Evolutionary conservation across 257 asterid species (phyloP), one percentile per base, ranked within the genome.

Genomic region (Solanum ossicruentum): DNA sequence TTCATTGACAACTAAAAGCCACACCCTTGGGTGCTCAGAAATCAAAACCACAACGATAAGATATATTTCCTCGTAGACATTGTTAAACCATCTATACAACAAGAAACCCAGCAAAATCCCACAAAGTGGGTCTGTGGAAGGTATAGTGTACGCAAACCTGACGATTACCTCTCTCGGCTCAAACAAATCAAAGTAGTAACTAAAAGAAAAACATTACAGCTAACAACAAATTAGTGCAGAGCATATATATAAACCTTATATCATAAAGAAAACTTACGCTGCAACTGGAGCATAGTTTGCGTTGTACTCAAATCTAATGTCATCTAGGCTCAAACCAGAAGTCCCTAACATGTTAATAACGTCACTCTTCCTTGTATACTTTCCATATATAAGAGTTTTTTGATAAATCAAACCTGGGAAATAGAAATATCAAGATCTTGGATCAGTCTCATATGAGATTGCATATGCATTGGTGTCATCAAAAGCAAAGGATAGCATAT

Each of bases 291-390:
- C n/a, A 75, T 79, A 80, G 84, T 12, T 56, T 61, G 23, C 3
- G 80, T 52, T 80, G 87, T 85, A 85, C 20, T 85, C 87, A 52
- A 85, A 52, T 57, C 61, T 85, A 52, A 85, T 10, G n/a, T 80
- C 87, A 36, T 85, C 87, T 20, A 17, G 65, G 49, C 60, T 79
- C 84, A 85, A 51, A 52, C 56, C 39, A 80, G 70, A 85, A 54
- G 26, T 47, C 61, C 78, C 85, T 56, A 85, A 32, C 87, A 85
- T 60, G 83, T 41, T 55, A 57, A 80, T 28, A 80, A 85, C 54
- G 63, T 85, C 87, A 66, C 60, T 85, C 81, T 80, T 85, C 28
- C 70, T 65, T n/a, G 87, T 80, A 66, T 63, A 36, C 80, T 81
- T 85, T 39, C 84, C 71, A 49, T 8, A 36, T 17, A 55, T 67